These are phyloP conservation scores for Schoenoplectus tabernaemontani DNA, from an alignment of 202 grass and related monocot species.

Conservation along the genomic window DNA sequence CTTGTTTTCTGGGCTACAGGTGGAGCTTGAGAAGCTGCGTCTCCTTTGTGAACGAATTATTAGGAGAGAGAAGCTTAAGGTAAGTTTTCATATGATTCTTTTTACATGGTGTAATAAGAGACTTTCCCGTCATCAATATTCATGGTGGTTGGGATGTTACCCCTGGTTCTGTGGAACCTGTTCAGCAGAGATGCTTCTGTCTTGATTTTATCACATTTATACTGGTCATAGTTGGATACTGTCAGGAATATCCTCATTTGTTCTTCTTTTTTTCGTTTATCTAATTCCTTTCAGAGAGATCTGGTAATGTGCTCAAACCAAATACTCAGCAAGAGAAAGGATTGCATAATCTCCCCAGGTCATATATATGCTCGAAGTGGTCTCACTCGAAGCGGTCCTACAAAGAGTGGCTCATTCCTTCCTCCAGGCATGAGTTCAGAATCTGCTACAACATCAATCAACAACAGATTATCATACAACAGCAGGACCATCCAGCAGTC, in stretches of 20 bases:
- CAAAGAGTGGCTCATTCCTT: constrained; percentile 35
- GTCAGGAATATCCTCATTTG: not conserved
- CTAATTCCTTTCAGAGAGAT: constrained; percentile 50
- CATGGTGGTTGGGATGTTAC: not conserved
- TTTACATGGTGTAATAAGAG: not conserved
- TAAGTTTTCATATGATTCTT: constrained; percentile 23
- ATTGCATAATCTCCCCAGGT: constrained; percentile 52
- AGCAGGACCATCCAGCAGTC: constrained; percentile 80
- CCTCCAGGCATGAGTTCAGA: constrained; percentile 68
- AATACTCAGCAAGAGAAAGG: constrained; percentile 80
- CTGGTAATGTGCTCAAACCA: constrained; percentile 73
- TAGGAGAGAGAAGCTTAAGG: constrained; percentile 91
- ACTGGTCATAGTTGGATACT: too few species aligned
- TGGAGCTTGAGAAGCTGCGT: constrained; percentile 77
- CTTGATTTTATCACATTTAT: not conserved
- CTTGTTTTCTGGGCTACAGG: constrained; percentile 30
- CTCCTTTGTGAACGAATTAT: constrained; percentile 87
- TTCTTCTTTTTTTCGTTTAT: constrained; percentile 4
- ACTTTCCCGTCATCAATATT: not conserved
- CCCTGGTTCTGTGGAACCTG: not conserved
- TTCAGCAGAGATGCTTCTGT: not conserved
- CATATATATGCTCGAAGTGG: constrained; percentile 16
- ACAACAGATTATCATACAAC: constrained; percentile 68
- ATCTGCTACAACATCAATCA: constrained; percentile 96
- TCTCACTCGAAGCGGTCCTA: constrained; percentile 16